phyloP scores from a whole-genome alignment of 345 rosid genomes.

The Cardamine resedifolia region DNA sequence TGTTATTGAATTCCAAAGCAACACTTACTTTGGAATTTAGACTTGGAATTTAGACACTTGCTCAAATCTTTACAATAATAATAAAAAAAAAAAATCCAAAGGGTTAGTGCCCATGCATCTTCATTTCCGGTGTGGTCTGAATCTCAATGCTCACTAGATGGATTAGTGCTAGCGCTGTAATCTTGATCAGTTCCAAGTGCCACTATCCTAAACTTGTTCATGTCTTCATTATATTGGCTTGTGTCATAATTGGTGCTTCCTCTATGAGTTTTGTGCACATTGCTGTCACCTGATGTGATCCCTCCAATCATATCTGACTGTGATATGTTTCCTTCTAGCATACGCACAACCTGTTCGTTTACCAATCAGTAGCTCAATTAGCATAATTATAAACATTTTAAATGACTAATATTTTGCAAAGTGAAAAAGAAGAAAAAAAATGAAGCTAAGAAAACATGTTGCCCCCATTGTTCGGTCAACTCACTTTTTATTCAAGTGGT shows the following conservation, averaged over 20 bases:
- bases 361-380: neutral
- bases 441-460: neutral
- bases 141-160: slow-evolving; percentile 44
- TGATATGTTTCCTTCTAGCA: slow-evolving; percentile 70
- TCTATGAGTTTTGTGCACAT: slow-evolving; percentile 50
- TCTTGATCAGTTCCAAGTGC: slow-evolving; percentile 60
- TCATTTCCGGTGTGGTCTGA: slow-evolving; percentile 43
- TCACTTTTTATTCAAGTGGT: too few relatives aligned
- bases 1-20: too few relatives aligned
- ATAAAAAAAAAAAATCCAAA: too few relatives aligned
- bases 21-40: too few relatives aligned
- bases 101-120: too few relatives aligned
- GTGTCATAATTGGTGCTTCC: slow-evolving; percentile 73
- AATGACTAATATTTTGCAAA: neutral
- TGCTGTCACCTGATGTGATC: slow-evolving; percentile 69
- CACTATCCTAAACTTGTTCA: slow-evolving; percentile 69
- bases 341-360: slow-evolving; percentile 66
- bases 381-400: neutral
- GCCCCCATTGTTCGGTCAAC: too few relatives aligned
- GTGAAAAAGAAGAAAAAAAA: neutral
- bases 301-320: slow-evolving; percentile 69
- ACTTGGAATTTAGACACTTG: too few relatives aligned
- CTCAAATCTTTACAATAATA: too few relatives aligned
- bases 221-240: slow-evolving; percentile 70
- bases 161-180: slow-evolving; percentile 42